A percentile compares a stretch with the other conserved stretches of the same genome.
Conservation (phyloP, 1,284 basidiomycete species). For the Naganishia liquefaciens region DNA sequence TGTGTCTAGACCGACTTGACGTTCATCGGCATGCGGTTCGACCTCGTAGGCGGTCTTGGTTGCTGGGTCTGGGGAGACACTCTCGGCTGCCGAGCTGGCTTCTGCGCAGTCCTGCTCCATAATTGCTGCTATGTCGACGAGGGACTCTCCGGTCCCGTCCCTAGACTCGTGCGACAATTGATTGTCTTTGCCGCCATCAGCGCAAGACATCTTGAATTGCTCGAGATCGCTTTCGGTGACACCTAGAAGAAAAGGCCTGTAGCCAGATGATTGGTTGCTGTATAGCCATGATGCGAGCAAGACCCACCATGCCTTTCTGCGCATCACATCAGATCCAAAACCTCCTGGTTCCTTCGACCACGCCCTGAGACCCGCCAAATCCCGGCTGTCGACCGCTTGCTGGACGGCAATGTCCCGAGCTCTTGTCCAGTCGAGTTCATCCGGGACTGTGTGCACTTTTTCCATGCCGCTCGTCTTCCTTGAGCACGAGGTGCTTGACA, state of each 20-base stretch:
- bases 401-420: conserved; percentile 41
- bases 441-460: background rate
- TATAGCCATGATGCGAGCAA: background rate
- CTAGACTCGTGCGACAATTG: background rate
- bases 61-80: no score
- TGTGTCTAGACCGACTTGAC: conserved; percentile 80
- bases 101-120: conserved; percentile 18
- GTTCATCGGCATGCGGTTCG: conserved; percentile 69
- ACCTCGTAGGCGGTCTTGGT: background rate
- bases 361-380: conserved; percentile 40
- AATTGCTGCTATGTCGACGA: conserved; percentile 4
- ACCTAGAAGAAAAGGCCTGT: conserved; percentile 30
- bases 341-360: conserved; percentile 50
- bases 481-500: no score
- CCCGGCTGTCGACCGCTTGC: conserved; percentile 41
- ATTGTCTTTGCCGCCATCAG: background rate
- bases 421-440: conserved; percentile 37
- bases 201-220: background rate
- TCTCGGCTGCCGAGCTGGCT: background rate
- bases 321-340: conserved; percentile 44
- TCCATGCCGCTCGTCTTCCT: background rate
- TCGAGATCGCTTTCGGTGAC: background rate
- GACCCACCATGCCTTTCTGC: conserved; percentile 48
- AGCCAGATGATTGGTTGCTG: background rate
- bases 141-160: conserved; percentile 2